Base-by-base conservation (phyloP, 1,284 basidiomycete genomes). In the Coniophora puteana region DNA sequence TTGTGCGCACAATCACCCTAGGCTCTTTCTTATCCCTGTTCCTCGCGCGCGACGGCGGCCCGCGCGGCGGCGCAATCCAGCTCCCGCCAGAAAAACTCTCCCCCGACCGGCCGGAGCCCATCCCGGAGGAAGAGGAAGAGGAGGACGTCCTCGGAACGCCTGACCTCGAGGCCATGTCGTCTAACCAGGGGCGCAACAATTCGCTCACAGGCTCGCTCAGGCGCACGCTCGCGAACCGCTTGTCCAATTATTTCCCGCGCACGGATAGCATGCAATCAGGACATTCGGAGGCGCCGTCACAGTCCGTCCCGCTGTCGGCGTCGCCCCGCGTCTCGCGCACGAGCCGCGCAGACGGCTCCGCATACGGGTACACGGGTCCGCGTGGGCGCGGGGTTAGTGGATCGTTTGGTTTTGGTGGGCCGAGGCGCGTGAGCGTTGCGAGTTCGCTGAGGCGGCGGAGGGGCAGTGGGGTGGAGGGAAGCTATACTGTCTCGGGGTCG, bases 21-120 rank as follows among this genome's bases (percentile, higher is more conserved):
- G 95, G 94, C 12, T 85, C 93, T 1, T 57, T 96, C 36, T 71
- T 99, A 20, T 82, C 85, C 1, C 81, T 93, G 45, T 96, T 97
- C 70, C 78, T 99, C 34, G 89, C 83, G 13, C 83, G 78, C 49
- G 93, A 99, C 58, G 94, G 91, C 43, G 93, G 93, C 21, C 87
- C 91, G 17, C 77, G 89, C 27, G 78, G 86, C 46, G 91, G 92
- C 8, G 76, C 80, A 1, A 94, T 97, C 50, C 80, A 78, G 21
- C 77, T 97, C 8, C 72, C 79, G 4, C 72, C 75, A 0, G 90
- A 92, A 60, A 93, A 94, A 62, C 62, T 64, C 23, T 21, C 33
- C 8, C 63, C 67, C 34, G 51, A 51, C 14, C 50, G 54, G 16
- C 67, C 71, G 27, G 61, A 67, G 6, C 52, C 68, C n/a, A 78